Evolutionary conservation across 1,284 basidiomycete species (phyloP).

Genomic region (Fistulina hepatica): DNA sequence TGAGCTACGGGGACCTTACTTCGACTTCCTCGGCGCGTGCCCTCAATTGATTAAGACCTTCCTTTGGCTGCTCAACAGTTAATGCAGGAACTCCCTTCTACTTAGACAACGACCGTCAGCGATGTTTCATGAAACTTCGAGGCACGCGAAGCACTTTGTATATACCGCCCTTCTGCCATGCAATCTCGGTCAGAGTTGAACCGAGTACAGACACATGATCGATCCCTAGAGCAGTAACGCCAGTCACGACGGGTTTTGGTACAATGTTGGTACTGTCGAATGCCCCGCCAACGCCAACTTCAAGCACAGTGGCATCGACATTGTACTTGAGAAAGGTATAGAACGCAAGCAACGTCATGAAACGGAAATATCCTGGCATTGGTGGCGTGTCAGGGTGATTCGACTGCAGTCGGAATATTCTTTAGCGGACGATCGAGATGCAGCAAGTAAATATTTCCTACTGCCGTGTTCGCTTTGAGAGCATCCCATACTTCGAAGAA

Average conservation of each 20-base stretch:
- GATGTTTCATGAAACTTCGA: constrained; percentile 4
- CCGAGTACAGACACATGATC: constrained; percentile 92
- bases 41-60: constrained; percentile 58
- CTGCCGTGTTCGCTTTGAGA: constrained; percentile 59
- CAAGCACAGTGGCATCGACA: constrained; percentile 85
- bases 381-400: constrained; percentile 46
- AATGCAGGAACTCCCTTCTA: constrained; percentile 79
- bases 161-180: constrained; percentile 94
- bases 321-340: constrained; percentile 78
- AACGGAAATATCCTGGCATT: constrained; percentile 92
- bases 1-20: constrained; percentile 25
- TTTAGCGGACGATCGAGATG: constrained; percentile 3
- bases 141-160: constrained; percentile 56
- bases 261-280: constrained; percentile 98
- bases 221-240: constrained; percentile 83
- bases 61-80: constrained; percentile 66
- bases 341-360: constrained; percentile 86
- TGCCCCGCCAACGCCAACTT: constrained; percentile 93
- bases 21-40: constrained; percentile 57
- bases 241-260: constrained; percentile 81
- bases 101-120: constrained; percentile 7
- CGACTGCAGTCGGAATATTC: constrained; percentile 27
- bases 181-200: constrained; percentile 84
- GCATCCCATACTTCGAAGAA: constrained; percentile 98
- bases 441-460: constrained; percentile 23